Conservation (phyloP, 768 basidiomycete species). For the Termitomyces sp. region DNA sequence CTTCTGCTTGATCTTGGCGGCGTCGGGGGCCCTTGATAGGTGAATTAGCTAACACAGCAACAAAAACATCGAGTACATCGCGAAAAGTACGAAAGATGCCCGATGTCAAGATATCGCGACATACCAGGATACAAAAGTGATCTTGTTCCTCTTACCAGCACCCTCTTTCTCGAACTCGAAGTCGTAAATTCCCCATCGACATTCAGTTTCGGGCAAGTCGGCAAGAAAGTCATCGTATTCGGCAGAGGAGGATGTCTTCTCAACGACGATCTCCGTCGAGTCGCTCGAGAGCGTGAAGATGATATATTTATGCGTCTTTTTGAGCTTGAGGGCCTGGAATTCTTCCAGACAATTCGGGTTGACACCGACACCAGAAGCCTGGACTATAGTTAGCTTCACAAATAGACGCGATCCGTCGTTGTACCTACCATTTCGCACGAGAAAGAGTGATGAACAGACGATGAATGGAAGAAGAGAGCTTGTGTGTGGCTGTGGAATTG, state of each 20-base stretch:
- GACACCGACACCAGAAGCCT: conserved; percentile 69
- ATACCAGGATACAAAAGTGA: conserved; percentile 83
- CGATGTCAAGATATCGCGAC: conserved; percentile 26
- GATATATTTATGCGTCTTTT: conserved; percentile 80
- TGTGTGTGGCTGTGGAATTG: conserved; percentile 24
- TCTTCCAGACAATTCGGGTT: conserved; percentile 51
- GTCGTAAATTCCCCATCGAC: conserved; percentile 92
- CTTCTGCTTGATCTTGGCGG: conserved; percentile 83
- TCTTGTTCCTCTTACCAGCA: conserved; percentile 81
- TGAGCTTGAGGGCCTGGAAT: conserved; percentile 72
- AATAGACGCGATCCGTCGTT: not conserved
- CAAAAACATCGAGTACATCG: not conserved
- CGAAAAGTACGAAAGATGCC: not conserved
- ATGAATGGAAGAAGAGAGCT: conserved; percentile 19
- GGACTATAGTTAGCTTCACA: conserved; percentile 4
- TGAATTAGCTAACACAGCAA: conserved; percentile 20
- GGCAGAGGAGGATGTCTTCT: conserved; percentile 49
- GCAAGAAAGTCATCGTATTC: conserved; percentile 72
- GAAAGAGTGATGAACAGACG: conserved; percentile 12
- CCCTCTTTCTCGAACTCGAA: conserved; percentile 76
- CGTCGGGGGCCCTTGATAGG: conserved; percentile 76
- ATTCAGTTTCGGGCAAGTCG: conserved; percentile 70
- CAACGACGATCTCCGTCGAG: conserved; percentile 73
- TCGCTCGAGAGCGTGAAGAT: conserved; percentile 64
- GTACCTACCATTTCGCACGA: conserved; percentile 26